Evolutionary conservation across 192 early-diverging fungal species (phyloP).

Genomic region (Backusella macrospora): DNA sequence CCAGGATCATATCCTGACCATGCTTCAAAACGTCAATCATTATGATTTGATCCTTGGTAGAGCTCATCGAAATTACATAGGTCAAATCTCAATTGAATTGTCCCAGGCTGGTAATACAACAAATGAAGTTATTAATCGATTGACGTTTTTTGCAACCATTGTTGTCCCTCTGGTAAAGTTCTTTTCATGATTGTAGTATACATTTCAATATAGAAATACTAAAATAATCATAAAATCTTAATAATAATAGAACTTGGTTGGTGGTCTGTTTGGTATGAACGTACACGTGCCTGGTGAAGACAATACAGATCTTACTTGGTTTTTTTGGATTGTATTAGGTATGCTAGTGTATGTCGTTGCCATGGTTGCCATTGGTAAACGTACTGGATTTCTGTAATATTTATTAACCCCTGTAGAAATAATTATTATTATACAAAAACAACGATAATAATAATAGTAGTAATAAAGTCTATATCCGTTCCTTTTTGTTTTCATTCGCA

Average conservation of each 20-base stretch:
- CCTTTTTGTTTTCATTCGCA: background rate
- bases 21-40: constrained; percentile 67
- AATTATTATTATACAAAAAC: background rate
- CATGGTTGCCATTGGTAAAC: constrained; percentile 25
- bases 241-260: constrained; percentile 54
- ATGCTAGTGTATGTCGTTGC: constrained; percentile 25
- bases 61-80: constrained; percentile 81
- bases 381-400: constrained; percentile 24
- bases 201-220: constrained; percentile 30
- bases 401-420: too few relatives aligned
- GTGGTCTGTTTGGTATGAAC: constrained; percentile 70
- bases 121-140: constrained; percentile 84
- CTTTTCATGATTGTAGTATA: background rate
- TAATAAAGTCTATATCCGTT: background rate
- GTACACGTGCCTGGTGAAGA: constrained; percentile 38
- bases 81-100: constrained; percentile 76
- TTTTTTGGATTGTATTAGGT: constrained; percentile 32
- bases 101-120: constrained; percentile 78
- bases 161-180: constrained; percentile 79
- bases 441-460: background rate
- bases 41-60: constrained; percentile 75
- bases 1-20: constrained; percentile 75
- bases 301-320: constrained; percentile 19
- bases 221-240: background rate
- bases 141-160: constrained; percentile 88